These are phyloP conservation scores for Coemansia javaensis DNA, from an alignment of 192 early-diverging fungal species.

Conservation along the genomic window DNA sequence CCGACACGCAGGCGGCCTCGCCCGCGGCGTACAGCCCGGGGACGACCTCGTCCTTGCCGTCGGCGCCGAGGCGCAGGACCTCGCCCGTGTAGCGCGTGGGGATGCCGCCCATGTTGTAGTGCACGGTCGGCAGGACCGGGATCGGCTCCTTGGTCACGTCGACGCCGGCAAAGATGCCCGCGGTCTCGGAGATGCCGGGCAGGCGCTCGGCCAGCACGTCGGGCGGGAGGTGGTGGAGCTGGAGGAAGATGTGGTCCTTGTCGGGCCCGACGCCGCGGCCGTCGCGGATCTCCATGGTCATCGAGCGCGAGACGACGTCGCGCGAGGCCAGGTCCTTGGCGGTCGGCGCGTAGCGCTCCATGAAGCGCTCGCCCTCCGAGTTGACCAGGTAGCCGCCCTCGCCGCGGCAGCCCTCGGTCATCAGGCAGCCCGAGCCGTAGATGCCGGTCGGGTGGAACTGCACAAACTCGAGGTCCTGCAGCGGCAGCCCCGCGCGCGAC, in stretches of 20 bases:
- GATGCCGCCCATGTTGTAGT: conserved; percentile 99
- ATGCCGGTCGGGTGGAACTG: conserved; percentile 99
- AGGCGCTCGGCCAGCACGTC: conserved; percentile 88
- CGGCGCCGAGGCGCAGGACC: conserved; percentile 69
- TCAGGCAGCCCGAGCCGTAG: conserved; percentile 96
- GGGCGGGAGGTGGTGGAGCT: conserved; percentile 90
- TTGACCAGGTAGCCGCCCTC: conserved; percentile 98
- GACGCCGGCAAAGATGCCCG: conserved; percentile 96
- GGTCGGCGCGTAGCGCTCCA: conserved; percentile 98
- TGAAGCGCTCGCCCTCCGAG: conserved; percentile 95
- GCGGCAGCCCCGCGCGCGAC: conserved; percentile 89
- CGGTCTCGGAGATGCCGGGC: conserved; percentile 98
- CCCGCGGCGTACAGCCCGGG: conserved; percentile 98
- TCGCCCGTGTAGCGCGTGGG: conserved; percentile 96
- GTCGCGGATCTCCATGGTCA: conserved; percentile 97
- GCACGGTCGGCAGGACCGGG: conserved; percentile 96
- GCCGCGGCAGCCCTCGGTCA: conserved; percentile 95
- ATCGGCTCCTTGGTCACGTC: conserved; percentile 99
- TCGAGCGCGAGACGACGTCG: conserved; percentile 97
- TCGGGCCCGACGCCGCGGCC: conserved; percentile 96
- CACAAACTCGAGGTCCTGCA: conserved; percentile 98
- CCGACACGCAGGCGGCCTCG: conserved; percentile 95
- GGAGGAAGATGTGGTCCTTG: conserved; percentile 94
- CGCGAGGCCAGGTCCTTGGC: conserved; percentile 98
- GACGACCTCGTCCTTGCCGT: conserved; percentile 88